Percentiles rank a stretch among this genome's conserved stretches.
These are phyloP conservation scores for Hymenoscyphus infarciens DNA, from an alignment of 2,329 filamentous ascomycete species.

Conservation along the genomic window DNA sequence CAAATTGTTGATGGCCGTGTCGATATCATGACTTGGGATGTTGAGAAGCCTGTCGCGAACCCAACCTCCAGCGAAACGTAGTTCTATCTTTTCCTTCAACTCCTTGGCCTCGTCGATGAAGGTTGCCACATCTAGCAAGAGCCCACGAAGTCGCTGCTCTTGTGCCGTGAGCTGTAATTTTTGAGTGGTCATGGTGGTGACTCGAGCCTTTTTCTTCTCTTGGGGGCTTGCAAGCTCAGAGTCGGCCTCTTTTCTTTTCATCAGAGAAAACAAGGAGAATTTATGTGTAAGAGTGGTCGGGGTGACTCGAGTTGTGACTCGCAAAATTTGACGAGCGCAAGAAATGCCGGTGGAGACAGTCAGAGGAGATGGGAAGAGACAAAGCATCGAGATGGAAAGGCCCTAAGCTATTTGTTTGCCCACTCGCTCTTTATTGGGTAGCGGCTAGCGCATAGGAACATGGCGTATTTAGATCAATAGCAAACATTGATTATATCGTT, in stretches of 20 bases:
- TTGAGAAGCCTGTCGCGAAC: constrained; percentile 79
- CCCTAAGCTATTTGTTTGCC: background rate
- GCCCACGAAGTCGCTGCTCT: constrained; percentile 68
- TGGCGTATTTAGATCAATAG: background rate
- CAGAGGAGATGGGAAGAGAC: constrained; percentile 8
- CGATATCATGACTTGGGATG: constrained; percentile 73
- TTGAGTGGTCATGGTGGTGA: constrained; percentile 24
- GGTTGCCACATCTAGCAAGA: constrained; percentile 77
- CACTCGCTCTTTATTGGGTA: background rate
- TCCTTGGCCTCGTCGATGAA: constrained; percentile 56
- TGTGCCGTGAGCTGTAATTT: constrained; percentile 59
- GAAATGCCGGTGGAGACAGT: background rate
- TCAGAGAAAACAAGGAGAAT: constrained; percentile 23
- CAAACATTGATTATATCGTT: background rate
- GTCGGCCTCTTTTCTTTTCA: constrained; percentile 37
- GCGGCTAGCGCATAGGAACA: background rate
- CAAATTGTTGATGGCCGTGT: constrained; percentile 82
- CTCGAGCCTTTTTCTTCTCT: constrained; percentile 20
- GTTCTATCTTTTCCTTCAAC: constrained; percentile 52
- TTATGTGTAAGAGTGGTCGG: background rate
- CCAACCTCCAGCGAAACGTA: constrained; percentile 84
- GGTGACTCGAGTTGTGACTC: constrained; percentile 23
- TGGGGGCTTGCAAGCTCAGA: constrained; percentile 23
- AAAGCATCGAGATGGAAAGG: constrained; percentile 5
- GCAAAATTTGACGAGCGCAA: constrained; percentile 13